Base-by-base conservation (phyloP, 257 asterid genomes). In the Capsicum pubescens region DNA sequence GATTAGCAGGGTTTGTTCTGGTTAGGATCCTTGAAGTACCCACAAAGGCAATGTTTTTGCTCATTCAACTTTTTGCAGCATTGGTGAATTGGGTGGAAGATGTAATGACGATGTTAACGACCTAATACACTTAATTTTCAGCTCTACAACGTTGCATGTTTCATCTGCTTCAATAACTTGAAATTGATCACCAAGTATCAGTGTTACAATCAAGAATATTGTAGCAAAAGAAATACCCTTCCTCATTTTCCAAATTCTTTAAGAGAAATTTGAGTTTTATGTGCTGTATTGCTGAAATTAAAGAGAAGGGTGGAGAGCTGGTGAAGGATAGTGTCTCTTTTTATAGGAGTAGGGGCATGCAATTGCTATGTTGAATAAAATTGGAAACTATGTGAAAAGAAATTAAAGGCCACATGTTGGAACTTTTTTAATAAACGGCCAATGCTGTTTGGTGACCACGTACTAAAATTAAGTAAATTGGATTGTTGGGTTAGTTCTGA, bases 41-140 rank as follows among this genome's bases (percentile, higher is more conserved):
- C 83, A 64, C 90, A 87, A 39, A 87, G 86, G 86, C 88, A 87
- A 44, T 86, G 90, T 72, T 39, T 79, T 72, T 87, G 90, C 57
- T 79, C 80, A 64, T 60, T 57, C 67, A 87, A 78, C 61, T 64
- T 82, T 7, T 36, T 64, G 78, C 90, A 85, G 32, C 88, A 87
- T 0, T 0, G 46, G 50, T 0, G 6, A 4, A 8, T 83, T 42
- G 10, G 86, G 88, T 13, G 80, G 60, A 0, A 39, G 44, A 39
- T 1, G 44, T n/a, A 5, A 10, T 1, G 44, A 10, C 8, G 82
- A 44, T 4, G 55, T 56, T 13, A 54, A 54, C 15, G 48, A 6
- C 48, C 48, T 44, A 7, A 6, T 44, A 44, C 48, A 44, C 7
- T 44, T 44, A 5, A 44, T 44, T 44, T 44, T 54, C 21, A 87